phyloP scores from a whole-genome alignment of 2,329 filamentous ascomycete genomes.

The Xylogone sp. region DNA sequence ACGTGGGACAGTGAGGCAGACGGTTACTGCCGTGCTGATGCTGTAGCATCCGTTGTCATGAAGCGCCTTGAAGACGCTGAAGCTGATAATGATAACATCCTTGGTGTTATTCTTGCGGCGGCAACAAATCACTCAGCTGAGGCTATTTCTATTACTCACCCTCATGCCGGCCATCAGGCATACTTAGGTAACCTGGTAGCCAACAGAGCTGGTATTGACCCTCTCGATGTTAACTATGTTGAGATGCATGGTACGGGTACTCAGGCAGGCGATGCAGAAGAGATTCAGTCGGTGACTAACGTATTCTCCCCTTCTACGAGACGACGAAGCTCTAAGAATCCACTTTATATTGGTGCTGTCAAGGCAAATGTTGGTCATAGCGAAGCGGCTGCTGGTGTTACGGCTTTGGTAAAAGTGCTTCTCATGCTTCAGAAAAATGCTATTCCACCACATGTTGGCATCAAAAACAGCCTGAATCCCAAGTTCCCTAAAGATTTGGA shows the following conservation, averaged over 20 bases:
- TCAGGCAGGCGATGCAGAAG: slow-evolving; percentile 73
- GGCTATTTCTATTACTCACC: slow-evolving; percentile 76
- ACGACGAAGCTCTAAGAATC: slow-evolving; percentile 35
- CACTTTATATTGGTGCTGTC: slow-evolving; percentile 57
- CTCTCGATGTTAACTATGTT: slow-evolving; percentile 72
- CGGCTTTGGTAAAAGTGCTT: slow-evolving; percentile 22
- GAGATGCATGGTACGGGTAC: slow-evolving; percentile 89
- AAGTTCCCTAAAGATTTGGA: slow-evolving; percentile 26
- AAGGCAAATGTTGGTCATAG: slow-evolving; percentile 39
- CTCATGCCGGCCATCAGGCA: slow-evolving; percentile 72
- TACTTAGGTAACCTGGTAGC: slow-evolving; percentile 65
- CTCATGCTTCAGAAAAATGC: slow-evolving; percentile 17
- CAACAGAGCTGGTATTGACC: slow-evolving; percentile 67
- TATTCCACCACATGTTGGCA: slow-evolving; percentile 19
- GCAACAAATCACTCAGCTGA: slow-evolving; percentile 78
- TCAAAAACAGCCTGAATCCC: slow-evolving; percentile 23
- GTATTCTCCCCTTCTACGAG: slow-evolving; percentile 52
- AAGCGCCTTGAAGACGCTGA: slow-evolving; percentile 43
- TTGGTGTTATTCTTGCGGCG: slow-evolving; percentile 58
- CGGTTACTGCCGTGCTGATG: slow-evolving; percentile 48
- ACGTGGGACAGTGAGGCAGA: slow-evolving; percentile 41
- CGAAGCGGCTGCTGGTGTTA: slow-evolving; percentile 22
- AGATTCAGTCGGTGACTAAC: slow-evolving; percentile 71
- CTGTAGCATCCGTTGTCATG: slow-evolving; percentile 39
- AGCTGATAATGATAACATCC: slow-evolving; percentile 41